Base-by-base conservation (phyloP, 257 asterid species). In the Hygrophila difformis region DNA sequence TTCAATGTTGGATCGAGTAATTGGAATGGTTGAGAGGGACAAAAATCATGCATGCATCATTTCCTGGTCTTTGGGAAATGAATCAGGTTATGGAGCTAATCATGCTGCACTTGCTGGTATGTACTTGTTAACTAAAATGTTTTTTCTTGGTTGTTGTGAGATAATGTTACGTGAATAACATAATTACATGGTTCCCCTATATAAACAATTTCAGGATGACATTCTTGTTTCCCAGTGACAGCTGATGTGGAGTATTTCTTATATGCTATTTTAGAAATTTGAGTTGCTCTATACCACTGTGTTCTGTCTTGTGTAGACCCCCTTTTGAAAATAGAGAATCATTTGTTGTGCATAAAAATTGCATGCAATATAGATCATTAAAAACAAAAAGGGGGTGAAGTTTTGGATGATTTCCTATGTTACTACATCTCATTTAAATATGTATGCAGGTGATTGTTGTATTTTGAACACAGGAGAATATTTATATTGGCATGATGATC, bases 11-110 rank as follows among this genome's bases (percentile, higher is more conserved):
- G 96, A 85, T 59, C 83, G 98, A 57, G 96, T 86, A 35, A 68
- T 91, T 24, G 93, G 93, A 61, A 86, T 91, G 96, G 96, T 91
- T 46, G 96, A 91, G 61, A 76, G 98, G 77, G 98, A 91, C 74
- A 91, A 91, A 67, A 91, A 91, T 64, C 94, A 91, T 55, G 64
- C 93, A 10, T 91, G 93, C 74, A 82, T 91, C 53, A 72, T 91
- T 59, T 66, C 91, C 16, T 91, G 98, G 98, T 91, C 98, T 46
- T 70, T 86, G 61, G 98, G 98, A 52, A 91, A 91, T 38, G 98
- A 89, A 66, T 65, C 98, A 16, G 60, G 94, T 67, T 86, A 91
- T 74, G 98, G 98, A 47, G 82, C 98, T 49, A 89, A 85, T 61
- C 98, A 89, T 67, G 76, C 81, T 60, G 81, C 96, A 65, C 78